phyloP scores from a whole-genome alignment of 192 early-diverging fungal species.

The Podila verticillata region DNA sequence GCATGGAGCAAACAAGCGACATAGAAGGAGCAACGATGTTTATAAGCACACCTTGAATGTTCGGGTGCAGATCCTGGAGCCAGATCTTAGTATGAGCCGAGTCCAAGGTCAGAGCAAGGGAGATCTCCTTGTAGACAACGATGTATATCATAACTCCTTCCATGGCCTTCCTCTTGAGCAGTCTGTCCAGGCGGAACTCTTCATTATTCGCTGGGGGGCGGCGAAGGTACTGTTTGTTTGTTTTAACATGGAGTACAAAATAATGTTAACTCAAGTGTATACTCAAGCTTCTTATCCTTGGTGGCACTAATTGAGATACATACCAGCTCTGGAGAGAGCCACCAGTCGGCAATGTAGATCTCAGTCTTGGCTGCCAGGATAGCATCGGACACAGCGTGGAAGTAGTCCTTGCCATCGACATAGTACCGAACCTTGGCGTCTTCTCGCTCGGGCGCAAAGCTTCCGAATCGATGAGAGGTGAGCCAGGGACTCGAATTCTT shows the following conservation, averaged over 20 bases:
- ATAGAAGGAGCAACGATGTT: not conserved
- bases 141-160: conserved; percentile 91
- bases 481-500: conserved; percentile 71
- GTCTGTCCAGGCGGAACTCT: conserved; percentile 80
- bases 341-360: conserved; percentile 88
- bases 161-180: conserved; percentile 83
- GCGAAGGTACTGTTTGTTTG: conserved; percentile 69
- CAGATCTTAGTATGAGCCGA: conserved; percentile 80
- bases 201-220: conserved; percentile 79
- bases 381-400: conserved; percentile 81
- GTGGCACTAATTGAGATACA: not conserved
- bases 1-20: not conserved
- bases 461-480: conserved; percentile 70
- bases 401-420: conserved; percentile 85
- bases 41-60: conserved; percentile 68
- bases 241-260: not conserved
- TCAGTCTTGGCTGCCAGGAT: conserved; percentile 73
- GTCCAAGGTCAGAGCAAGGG: conserved; percentile 77
- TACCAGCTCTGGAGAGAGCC: conserved; percentile 90
- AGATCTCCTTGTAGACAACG: conserved; percentile 89
- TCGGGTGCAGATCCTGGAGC: conserved; percentile 76
- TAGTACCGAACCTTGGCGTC: conserved; percentile 78
- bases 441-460: conserved; percentile 80
- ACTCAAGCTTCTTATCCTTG: too few relatives aligned
- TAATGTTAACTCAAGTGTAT: not conserved